phyloP scores from a whole-genome alignment of 2,329 filamentous ascomycete species.

The Aspergillus unguis region DNA sequence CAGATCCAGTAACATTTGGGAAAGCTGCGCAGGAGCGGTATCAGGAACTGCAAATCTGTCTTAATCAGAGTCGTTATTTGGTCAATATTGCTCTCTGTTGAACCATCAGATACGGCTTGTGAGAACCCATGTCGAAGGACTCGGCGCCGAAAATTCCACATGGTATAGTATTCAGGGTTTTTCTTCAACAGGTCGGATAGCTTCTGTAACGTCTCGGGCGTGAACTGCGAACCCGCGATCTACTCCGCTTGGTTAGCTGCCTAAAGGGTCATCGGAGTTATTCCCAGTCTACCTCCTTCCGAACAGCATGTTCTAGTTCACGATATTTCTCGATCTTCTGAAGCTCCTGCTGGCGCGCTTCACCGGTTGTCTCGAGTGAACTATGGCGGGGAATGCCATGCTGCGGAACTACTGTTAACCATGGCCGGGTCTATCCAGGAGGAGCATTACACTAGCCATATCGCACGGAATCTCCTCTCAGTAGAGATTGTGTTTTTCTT shows the following conservation, averaged over 20 bases:
- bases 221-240: constrained; percentile 41
- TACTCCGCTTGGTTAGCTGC: constrained; percentile 19
- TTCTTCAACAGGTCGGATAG: constrained; percentile 44
- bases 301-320: constrained; percentile 65
- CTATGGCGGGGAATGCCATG: constrained; percentile 76
- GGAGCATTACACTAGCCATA: constrained; percentile 33
- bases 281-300: constrained; percentile 54
- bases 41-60: constrained; percentile 74
- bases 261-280: background rate
- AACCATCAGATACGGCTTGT: constrained; percentile 18
- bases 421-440: background rate
- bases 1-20: constrained; percentile 99
- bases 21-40: constrained; percentile 77
- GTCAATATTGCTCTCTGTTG: constrained; percentile 39
- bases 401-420: constrained; percentile 48
- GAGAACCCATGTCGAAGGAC: constrained; percentile 62
- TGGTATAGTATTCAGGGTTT: constrained; percentile 50
- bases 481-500: background rate
- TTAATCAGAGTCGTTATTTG: constrained; percentile 57
- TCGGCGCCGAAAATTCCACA: constrained; percentile 60
- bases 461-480: background rate
- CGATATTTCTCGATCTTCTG: constrained; percentile 75
- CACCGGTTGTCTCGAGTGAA: constrained; percentile 61
- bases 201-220: constrained; percentile 42
- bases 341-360: constrained; percentile 67